These are phyloP conservation scores for Fusarium miscanthi DNA, from an alignment of 2,329 filamentous ascomycete genomes.

Conservation along the genomic window DNA sequence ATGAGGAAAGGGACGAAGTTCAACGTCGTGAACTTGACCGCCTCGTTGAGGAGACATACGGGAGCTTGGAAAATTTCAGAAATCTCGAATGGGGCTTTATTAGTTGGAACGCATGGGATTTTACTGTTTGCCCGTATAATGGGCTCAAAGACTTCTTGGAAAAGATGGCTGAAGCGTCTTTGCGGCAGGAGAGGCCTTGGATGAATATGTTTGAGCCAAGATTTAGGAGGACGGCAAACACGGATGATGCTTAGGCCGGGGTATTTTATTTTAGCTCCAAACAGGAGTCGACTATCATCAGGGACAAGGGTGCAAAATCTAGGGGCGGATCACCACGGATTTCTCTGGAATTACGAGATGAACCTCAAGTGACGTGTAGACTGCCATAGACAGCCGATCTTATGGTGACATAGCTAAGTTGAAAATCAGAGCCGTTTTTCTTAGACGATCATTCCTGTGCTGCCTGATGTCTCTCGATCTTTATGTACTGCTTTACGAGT, in stretches of 20 bases:
- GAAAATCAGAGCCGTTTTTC: too few species aligned
- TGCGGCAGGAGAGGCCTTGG: neutral
- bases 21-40: neutral
- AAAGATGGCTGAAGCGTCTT: neutral
- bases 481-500: too few species aligned
- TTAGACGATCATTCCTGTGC: too few species aligned
- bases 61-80: neutral
- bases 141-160: neutral
- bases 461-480: too few species aligned
- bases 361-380: neutral
- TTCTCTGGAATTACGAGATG: neutral
- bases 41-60: slow-evolving; percentile 8
- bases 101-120: slow-evolving; percentile 5
- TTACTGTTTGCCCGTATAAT: neutral
- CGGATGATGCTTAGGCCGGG: neutral
- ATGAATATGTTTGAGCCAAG: slow-evolving; percentile 4
- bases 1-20: neutral
- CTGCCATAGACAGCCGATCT: too few species aligned
- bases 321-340: neutral
- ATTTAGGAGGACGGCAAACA: neutral
- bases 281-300: neutral
- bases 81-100: neutral
- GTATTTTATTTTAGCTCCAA: neutral
- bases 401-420: too few species aligned
- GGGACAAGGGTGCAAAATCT: too few species aligned